Percentiles rank a stretch among this genome's conserved stretches.
Conservation (phyloP, 2,329 filamentous ascomycete genomes). For the Xylaria sp. region DNA sequence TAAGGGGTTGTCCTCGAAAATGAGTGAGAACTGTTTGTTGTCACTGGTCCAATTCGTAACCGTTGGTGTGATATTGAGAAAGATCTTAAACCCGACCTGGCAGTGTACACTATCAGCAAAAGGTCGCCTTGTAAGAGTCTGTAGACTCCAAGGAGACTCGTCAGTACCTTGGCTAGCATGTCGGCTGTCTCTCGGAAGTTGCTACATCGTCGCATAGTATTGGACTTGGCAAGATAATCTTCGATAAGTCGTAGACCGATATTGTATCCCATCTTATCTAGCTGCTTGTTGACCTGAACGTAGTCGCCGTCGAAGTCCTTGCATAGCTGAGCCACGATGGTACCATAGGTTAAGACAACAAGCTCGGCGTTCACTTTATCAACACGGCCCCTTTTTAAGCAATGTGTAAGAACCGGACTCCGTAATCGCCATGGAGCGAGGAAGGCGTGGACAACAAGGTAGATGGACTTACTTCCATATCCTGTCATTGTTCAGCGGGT, state of each 20-base stretch:
- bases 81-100: conserved; percentile 98
- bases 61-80: conserved; percentile 92
- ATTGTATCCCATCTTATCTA: conserved; percentile 99
- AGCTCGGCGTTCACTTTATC: conserved; percentile 99
- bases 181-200: conserved; percentile 97
- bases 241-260: conserved; percentile 96
- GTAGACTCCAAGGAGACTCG: neutral
- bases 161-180: conserved; percentile 83
- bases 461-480: conserved; percentile 82
- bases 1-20: conserved; percentile 96
- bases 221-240: conserved; percentile 95
- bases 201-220: conserved; percentile 82
- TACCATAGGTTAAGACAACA: conserved; percentile 96
- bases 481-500: conserved; percentile 53
- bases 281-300: conserved; percentile 92
- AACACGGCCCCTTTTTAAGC: conserved; percentile 74
- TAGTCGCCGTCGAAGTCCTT: conserved; percentile 97
- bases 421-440: neutral
- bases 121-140: neutral
- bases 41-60: conserved; percentile 96
- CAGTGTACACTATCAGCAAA: conserved; percentile 28
- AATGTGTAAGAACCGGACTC: conserved; percentile 26
- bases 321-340: conserved; percentile 94
- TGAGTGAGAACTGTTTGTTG: conserved; percentile 92
- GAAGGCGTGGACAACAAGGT: neutral